Conservation (phyloP, 106 monocot species). For the Acanthochlamys bracteata region DNA sequence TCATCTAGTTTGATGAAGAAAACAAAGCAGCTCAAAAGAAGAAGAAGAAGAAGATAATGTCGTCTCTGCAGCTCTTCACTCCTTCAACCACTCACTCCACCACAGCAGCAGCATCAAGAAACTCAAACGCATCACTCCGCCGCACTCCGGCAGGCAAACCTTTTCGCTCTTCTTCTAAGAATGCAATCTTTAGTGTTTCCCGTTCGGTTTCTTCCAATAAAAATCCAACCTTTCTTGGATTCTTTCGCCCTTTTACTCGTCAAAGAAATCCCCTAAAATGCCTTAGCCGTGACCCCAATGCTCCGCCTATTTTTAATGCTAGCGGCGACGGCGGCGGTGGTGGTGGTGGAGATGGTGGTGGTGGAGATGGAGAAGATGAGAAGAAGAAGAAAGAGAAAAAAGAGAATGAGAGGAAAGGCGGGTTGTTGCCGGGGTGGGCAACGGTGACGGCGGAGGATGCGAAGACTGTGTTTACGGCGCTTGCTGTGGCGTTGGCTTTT, state of each 20-base stretch:
- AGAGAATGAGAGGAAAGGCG: slow-evolving; percentile 37
- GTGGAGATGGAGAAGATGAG: slow-evolving; percentile 19
- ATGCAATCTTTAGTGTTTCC: slow-evolving; percentile 9
- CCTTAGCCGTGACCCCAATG: not conserved
- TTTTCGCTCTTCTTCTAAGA: not conserved
- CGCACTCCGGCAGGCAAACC: not conserved
- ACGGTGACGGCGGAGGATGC: slow-evolving; percentile 66
- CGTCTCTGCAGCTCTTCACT: not conserved
- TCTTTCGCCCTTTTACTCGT: not conserved
- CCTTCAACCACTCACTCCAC: slow-evolving; percentile 1
- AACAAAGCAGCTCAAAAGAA: not conserved
- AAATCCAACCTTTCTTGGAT: not conserved
- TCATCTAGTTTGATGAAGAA: too few relatives aligned
- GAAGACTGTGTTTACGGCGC: slow-evolving; percentile 69
- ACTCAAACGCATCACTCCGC: not conserved
- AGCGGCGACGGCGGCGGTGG: slow-evolving; percentile 9
- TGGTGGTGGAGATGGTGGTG: slow-evolving; percentile 10
- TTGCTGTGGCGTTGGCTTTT: slow-evolving; percentile 78
- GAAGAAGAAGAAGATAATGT: not conserved
- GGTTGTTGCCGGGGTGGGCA: slow-evolving; percentile 73
- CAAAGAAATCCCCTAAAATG: not conserved
- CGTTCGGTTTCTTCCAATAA: slow-evolving; percentile 1
- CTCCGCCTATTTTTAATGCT: not conserved
- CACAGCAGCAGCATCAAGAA: not conserved
- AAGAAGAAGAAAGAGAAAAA: slow-evolving; percentile 30